These are phyloP conservation scores for Cercospora citrullina DNA, from an alignment of 2,329 filamentous ascomycete species.

Conservation along the genomic window DNA sequence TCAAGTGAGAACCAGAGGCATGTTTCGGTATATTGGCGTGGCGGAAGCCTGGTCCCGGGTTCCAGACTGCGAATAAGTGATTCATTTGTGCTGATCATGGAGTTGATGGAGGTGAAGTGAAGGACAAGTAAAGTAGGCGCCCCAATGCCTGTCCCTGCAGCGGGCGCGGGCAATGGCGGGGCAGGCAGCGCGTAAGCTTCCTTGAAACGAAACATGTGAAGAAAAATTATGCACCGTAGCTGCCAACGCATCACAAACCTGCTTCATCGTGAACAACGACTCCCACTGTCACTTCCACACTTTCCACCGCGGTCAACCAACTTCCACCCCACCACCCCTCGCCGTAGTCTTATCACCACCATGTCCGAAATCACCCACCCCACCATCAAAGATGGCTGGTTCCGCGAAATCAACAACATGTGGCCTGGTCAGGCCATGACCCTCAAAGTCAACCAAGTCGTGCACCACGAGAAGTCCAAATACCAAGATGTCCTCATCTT, in stretches of 20 bases:
- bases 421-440: conserved; percentile 99
- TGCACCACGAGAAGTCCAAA: conserved; percentile 98
- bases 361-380: conserved; percentile 74
- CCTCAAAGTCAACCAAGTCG: conserved; percentile 92
- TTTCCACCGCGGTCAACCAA: not conserved
- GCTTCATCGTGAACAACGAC: not conserved
- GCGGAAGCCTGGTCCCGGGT: too few relatives aligned
- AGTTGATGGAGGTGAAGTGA: not conserved
- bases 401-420: conserved; percentile 98
- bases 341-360: conserved; percentile 17
- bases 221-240: conserved; percentile 3
- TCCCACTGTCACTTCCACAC: not conserved
- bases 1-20: too few relatives aligned
- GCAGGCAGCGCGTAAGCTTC: not conserved
- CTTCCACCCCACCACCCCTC: not conserved
- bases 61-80: too few relatives aligned
- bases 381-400: conserved; percentile 97
- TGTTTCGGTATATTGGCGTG: too few relatives aligned
- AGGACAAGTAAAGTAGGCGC: not conserved
- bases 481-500: conserved; percentile 99
- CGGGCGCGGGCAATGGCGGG: conserved; percentile 2
- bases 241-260: conserved; percentile 8
- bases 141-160: conserved; percentile 1
- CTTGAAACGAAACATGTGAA: conserved; percentile 7
- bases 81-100: too few relatives aligned